Percentiles rank a stretch among this genome's conserved stretches.
Evolutionary conservation across 163 green algal genomes (phyloP).

Genomic region (Scenedesmus sp.): DNA sequence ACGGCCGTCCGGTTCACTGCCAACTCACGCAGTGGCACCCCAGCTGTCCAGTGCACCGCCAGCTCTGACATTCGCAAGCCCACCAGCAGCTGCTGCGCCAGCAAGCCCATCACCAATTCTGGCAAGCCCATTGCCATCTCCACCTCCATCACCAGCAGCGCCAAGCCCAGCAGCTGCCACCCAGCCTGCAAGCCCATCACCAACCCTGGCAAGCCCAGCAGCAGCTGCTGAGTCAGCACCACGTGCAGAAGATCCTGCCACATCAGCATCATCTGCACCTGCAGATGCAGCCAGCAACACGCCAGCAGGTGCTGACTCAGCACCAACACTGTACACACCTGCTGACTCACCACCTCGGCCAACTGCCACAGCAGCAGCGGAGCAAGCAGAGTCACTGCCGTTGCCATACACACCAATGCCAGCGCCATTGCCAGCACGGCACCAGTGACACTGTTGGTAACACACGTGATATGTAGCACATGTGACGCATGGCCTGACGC

Average conservation of each 20-base stretch:
- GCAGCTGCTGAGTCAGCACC: background rate
- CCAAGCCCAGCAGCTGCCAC: no score
- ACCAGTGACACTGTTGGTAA: background rate
- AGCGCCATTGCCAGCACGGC: background rate
- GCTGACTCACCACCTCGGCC: background rate
- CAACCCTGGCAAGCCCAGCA: background rate
- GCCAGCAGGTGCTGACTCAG: background rate
- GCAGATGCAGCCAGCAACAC: no score
- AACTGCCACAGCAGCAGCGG: background rate
- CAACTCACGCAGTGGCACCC: no score
- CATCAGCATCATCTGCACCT: background rate
- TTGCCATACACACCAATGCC: background rate
- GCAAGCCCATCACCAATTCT: background rate
- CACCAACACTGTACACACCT: background rate
- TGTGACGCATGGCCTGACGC: background rate
- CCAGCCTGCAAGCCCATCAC: background rate
- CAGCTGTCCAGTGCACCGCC: no score
- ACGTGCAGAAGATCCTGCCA: background rate
- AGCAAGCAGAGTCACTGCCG: background rate
- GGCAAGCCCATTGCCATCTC: background rate
- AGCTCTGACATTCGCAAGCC: no score
- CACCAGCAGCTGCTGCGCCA: background rate
- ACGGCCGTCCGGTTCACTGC: no score
- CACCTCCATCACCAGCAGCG: background rate
- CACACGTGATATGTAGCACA: background rate